phyloP scores from a whole-genome alignment of 2,329 filamentous ascomycete genomes.

The Monilinia laxa region DNA sequence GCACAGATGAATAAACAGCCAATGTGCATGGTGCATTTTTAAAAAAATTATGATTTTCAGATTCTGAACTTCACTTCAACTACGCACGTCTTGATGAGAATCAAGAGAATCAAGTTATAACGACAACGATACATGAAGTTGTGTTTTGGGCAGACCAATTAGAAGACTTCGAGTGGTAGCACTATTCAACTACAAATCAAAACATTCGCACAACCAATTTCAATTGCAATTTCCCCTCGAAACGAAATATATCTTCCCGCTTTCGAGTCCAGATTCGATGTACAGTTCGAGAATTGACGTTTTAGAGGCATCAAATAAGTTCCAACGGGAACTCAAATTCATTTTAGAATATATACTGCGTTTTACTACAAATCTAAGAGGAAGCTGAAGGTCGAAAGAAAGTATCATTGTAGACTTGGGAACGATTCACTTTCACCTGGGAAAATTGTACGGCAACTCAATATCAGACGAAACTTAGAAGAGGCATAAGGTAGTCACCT shows the following conservation, averaged over 20 bases:
- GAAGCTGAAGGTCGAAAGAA: conserved; percentile 23
- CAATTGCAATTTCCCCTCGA: background rate
- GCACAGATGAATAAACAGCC: background rate
- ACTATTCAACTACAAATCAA: background rate
- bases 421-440: background rate
- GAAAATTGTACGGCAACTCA: background rate
- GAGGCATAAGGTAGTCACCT: conserved; percentile 3
- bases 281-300: conserved; percentile 25
- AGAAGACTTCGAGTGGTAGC: too few relatives aligned
- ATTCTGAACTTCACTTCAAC: background rate
- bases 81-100: background rate
- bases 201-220: background rate
- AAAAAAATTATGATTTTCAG: background rate
- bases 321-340: conserved; percentile 32
- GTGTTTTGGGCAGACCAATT: background rate
- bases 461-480: background rate
- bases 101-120: background rate
- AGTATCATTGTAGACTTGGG: conserved; percentile 4
- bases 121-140: background rate
- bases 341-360: conserved; percentile 35
- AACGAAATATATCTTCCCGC: background rate
- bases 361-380: conserved; percentile 19
- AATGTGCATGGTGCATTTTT: background rate
- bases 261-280: conserved; percentile 30
- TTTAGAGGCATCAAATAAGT: conserved; percentile 30